A percentile compares a stretch with the other conserved stretches of the same genome.
These are phyloP conservation scores for Conticribra guillardii DNA, from an alignment of 108 stramenopile species.

Conservation along the genomic window DNA sequence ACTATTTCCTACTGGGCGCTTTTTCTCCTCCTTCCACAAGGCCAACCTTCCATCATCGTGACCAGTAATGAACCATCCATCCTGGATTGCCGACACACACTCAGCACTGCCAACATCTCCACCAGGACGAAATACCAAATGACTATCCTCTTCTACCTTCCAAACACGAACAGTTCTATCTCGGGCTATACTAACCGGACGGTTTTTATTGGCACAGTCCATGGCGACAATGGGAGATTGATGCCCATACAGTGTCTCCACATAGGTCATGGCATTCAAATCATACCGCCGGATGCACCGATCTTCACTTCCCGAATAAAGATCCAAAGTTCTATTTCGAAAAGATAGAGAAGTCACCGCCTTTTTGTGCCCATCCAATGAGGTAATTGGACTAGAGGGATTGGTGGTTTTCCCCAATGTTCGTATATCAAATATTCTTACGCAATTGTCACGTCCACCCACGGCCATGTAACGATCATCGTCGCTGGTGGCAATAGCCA, in stretches of 20 bases:
- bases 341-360: constrained; percentile 85
- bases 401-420: constrained; percentile 24
- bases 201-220: constrained; percentile 85
- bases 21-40: constrained; percentile 94
- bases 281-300: constrained; percentile 90
- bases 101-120: constrained; percentile 76
- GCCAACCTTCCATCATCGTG: constrained; percentile 93
- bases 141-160: constrained; percentile 97
- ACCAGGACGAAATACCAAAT: constrained; percentile 93
- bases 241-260: constrained; percentile 99
- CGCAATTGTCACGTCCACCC: constrained; percentile 88
- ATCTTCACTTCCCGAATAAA: constrained; percentile 95
- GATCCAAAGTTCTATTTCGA: constrained; percentile 79
- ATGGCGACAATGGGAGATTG: constrained; percentile 88
- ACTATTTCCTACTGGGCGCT: constrained; percentile 77
- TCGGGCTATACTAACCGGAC: constrained; percentile 85
- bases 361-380: constrained; percentile 87
- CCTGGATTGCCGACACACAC: constrained; percentile 75
- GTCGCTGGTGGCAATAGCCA: constrained; percentile 89
- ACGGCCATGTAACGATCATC: constrained; percentile 93
- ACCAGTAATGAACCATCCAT: constrained; percentile 94
- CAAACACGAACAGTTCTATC: constrained; percentile 95
- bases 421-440: constrained; percentile 87
- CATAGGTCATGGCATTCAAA: constrained; percentile 91
- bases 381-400: constrained; percentile 53